Evolutionary conservation across 306 rosid species (phyloP).

Genomic region (Spatholobus suberectus): DNA sequence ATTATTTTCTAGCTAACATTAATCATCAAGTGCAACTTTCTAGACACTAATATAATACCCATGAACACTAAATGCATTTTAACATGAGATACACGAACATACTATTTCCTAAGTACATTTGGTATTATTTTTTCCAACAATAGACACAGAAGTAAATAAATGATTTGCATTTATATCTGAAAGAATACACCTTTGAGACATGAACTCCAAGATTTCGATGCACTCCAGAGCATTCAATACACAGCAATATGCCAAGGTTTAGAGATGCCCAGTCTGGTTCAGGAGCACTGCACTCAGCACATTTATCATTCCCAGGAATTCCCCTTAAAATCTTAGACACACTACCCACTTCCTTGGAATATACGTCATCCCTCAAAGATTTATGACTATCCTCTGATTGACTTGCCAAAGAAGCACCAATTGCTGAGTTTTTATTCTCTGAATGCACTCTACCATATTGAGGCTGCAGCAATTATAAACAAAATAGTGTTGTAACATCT

Average conservation of each 20-base stretch:
- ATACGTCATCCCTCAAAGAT: constrained; percentile 48
- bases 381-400: constrained; percentile 51
- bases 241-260: constrained; percentile 88
- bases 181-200: constrained; percentile 81
- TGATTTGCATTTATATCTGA: constrained; percentile 31
- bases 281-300: constrained; percentile 91
- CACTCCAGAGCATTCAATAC: constrained; percentile 97
- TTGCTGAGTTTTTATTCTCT: constrained; percentile 46
- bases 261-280: constrained; percentile 99
- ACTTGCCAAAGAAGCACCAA: constrained; percentile 51
- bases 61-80: neutral
- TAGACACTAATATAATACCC: neutral
- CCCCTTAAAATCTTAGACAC: constrained; percentile 76
- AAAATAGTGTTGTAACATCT: constrained; percentile 24
- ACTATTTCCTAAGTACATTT: neutral
- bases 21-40: neutral
- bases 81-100: neutral
- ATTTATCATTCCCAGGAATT: constrained; percentile 87
- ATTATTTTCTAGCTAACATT: neutral
- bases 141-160: neutral
- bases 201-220: constrained; percentile 99
- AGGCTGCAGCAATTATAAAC: constrained; percentile 70
- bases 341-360: constrained; percentile 54
- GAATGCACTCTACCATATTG: constrained; percentile 38
- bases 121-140: neutral